Percentiles rank a stretch among this genome's conserved stretches.
Conservation (phyloP, 768 basidiomycete species). For the Phaeotremella fagi region DNA sequence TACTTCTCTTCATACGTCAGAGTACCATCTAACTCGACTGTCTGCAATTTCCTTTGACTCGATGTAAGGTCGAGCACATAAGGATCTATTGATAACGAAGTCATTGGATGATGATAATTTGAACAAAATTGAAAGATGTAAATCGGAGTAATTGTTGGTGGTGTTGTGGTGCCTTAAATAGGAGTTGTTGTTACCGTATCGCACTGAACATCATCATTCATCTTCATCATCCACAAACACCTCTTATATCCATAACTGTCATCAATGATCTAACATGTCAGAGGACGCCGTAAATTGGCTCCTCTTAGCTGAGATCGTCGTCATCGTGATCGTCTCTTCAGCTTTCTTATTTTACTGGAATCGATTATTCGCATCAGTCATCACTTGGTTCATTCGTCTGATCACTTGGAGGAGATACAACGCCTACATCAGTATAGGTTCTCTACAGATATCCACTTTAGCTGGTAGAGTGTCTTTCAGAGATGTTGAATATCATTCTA, state of each 20-base stretch:
- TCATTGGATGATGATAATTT: no score
- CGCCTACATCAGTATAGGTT: constrained; percentile 79
- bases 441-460: constrained; percentile 84
- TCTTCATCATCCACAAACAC: no score
- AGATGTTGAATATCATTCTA: constrained; percentile 82
- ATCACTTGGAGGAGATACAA: constrained; percentile 72
- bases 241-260: no score
- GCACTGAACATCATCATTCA: no score
- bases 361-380: constrained; percentile 66
- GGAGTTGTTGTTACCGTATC: no score
- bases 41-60: constrained; percentile 8
- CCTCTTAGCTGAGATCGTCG: constrained; percentile 40
- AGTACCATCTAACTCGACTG: constrained; percentile 22
- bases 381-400: constrained; percentile 64
- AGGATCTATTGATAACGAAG: constrained; percentile 15
- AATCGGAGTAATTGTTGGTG: no score
- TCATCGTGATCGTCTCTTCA: constrained; percentile 42
- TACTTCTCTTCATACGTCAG: constrained; percentile 20
- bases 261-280: constrained; percentile 16
- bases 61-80: constrained; percentile 14
- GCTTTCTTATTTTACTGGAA: constrained; percentile 87
- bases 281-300: constrained; percentile 31
- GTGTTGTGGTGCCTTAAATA: no score
- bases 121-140: no score
- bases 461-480: constrained; percentile 83